A percentile compares a stretch with the other conserved stretches of the same genome.
Evolutionary conservation across 352 stramenopile species (phyloP).

Genomic region (Phytophthora colocasiae): DNA sequence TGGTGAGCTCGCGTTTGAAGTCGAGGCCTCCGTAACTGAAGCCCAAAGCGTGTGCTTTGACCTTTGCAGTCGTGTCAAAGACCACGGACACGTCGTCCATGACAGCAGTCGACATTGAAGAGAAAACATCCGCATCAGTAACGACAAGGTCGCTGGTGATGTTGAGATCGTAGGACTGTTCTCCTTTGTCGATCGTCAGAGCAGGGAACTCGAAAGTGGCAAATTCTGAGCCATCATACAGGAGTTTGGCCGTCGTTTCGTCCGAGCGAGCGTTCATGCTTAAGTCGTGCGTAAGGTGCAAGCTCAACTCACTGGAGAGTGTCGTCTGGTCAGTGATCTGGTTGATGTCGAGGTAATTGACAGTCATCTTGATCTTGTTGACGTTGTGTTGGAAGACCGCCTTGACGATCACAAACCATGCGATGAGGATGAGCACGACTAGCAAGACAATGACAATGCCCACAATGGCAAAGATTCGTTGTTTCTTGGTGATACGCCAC

Average conservation of each 20-base stretch:
- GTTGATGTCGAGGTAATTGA: slow-evolving; percentile 80
- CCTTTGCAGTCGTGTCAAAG: slow-evolving; percentile 47
- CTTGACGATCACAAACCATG: slow-evolving; percentile 61
- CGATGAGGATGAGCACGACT: slow-evolving; percentile 62
- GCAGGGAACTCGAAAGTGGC: slow-evolving; percentile 54
- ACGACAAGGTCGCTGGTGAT: slow-evolving; percentile 46
- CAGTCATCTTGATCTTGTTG: slow-evolving; percentile 60
- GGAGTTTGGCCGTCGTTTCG: slow-evolving; percentile 46
- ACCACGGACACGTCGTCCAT: slow-evolving; percentile 50
- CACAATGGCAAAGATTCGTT: slow-evolving; percentile 57
- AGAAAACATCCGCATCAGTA: slow-evolving; percentile 50
- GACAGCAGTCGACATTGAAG: slow-evolving; percentile 47
- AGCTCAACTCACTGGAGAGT: slow-evolving; percentile 57
- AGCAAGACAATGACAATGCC: slow-evolving; percentile 45
- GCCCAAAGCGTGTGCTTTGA: slow-evolving; percentile 60
- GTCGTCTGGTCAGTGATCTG: slow-evolving; percentile 45
- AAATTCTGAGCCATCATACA: slow-evolving; percentile 56
- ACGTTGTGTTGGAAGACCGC: slow-evolving; percentile 67
- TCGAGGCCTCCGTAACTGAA: slow-evolving; percentile 63
- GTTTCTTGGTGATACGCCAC: slow-evolving; percentile 62
- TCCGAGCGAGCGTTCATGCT: slow-evolving; percentile 54
- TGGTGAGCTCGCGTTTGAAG: slow-evolving; percentile 56
- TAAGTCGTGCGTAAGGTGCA: slow-evolving; percentile 57
- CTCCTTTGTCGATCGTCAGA: slow-evolving; percentile 51
- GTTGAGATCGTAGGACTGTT: slow-evolving; percentile 45